phyloP scores from a whole-genome alignment of 2,329 filamentous ascomycete genomes.

The Talaromyces marneffei region DNA sequence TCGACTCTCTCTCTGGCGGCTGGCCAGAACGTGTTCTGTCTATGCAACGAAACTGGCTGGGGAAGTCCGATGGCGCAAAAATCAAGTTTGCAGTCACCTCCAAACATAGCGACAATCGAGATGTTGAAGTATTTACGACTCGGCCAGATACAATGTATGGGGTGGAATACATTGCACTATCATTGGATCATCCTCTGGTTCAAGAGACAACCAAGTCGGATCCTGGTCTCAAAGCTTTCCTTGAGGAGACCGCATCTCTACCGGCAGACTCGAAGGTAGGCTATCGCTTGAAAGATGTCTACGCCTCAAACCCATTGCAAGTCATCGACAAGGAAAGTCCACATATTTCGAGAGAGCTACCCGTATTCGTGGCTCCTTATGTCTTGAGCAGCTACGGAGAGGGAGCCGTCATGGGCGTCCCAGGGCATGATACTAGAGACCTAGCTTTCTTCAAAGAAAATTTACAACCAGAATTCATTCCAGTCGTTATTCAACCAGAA shows the following conservation, averaged over 20 bases:
- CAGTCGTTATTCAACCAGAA: conserved; percentile 52
- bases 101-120: conserved; percentile 27
- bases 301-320: conserved; percentile 59
- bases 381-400: conserved; percentile 81
- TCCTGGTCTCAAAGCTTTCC: conserved; percentile 59
- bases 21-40: conserved; percentile 80
- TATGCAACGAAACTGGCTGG: conserved; percentile 86
- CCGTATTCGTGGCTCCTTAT: conserved; percentile 77
- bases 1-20: conserved; percentile 59
- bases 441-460: conserved; percentile 75
- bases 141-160: conserved; percentile 81
- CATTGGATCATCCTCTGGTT: conserved; percentile 66
- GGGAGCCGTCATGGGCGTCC: conserved; percentile 87
- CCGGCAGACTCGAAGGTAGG: conserved; percentile 55
- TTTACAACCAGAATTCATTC: conserved; percentile 53
- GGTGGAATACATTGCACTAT: conserved; percentile 76
- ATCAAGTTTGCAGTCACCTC: conserved; percentile 61
- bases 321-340: conserved; percentile 49
- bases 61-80: conserved; percentile 66
- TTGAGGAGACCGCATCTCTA: conserved; percentile 53
- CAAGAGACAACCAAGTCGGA: conserved; percentile 55
- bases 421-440: conserved; percentile 75
- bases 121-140: conserved; percentile 74
- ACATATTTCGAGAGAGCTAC: conserved; percentile 46
- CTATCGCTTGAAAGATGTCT: conserved; percentile 58